Evolutionary conservation across 306 rosid genomes (phyloP).

Genomic region (Boehmeria nivea): DNA sequence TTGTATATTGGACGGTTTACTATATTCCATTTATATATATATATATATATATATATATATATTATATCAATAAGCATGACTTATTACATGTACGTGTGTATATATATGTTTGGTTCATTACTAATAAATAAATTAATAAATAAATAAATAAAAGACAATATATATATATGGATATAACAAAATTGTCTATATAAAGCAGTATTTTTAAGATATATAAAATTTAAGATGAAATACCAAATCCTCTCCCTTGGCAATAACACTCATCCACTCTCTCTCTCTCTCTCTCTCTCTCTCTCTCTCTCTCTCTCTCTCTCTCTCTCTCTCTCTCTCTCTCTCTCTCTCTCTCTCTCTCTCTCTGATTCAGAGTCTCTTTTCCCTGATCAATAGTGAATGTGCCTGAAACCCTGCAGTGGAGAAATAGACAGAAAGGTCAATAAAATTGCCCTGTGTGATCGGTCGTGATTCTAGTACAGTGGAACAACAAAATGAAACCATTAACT

Average conservation of each 20-base stretch:
- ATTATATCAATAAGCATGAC: too few relatives aligned
- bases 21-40: too few relatives aligned
- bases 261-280: constrained; percentile 2
- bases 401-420: constrained; percentile 17
- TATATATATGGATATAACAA: constrained; percentile 5
- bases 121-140: neutral
- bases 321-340: neutral
- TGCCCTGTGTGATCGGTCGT: neutral
- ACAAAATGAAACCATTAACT: neutral
- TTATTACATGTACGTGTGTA: too few relatives aligned
- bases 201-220: neutral
- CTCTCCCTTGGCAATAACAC: neutral
- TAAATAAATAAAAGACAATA: neutral
- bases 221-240: constrained; percentile 1
- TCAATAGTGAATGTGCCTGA: constrained; percentile 8
- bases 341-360: constrained; percentile 4
- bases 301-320: neutral
- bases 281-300: neutral
- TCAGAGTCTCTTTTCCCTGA: constrained; percentile 14
- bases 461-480: neutral
- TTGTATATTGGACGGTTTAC: too few relatives aligned
- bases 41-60: neutral
- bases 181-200: constrained; percentile 11
- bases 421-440: constrained; percentile 5
- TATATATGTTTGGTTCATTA: neutral